Evolutionary conservation across 805 yeast species (phyloP).

Genomic region (Kuraishia cidri): DNA sequence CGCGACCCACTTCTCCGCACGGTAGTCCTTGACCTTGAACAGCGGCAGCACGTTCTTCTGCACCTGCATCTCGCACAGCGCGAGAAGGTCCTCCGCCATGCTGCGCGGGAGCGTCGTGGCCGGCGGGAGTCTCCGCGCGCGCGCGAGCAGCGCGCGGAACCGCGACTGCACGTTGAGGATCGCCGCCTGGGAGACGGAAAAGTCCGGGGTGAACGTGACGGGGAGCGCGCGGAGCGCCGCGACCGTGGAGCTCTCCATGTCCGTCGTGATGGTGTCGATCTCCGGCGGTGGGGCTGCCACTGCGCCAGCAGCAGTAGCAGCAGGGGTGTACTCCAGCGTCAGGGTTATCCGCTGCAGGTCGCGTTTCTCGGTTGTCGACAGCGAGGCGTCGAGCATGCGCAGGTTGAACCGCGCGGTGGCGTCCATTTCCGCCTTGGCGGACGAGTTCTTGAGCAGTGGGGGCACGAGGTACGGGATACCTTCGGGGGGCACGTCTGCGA

Average conservation of each 20-base stretch:
- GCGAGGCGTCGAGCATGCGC: conserved; percentile 3
- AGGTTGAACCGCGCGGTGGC: conserved; percentile 2
- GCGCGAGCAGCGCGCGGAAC: neutral
- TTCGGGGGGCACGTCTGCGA: conserved; percentile 4
- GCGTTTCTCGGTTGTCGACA: conserved; percentile 4
- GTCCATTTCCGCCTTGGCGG: conserved; percentile 3
- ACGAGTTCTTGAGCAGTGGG: conserved; percentile 3
- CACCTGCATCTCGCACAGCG: neutral
- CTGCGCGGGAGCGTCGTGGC: neutral
- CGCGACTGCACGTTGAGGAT: neutral
- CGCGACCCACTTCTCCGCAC: neutral
- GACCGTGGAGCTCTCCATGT: neutral
- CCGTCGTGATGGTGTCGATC: neutral
- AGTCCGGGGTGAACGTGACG: neutral
- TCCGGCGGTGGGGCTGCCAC: conserved; percentile 1
- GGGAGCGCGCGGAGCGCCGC: neutral
- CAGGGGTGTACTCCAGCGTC: conserved; percentile 4
- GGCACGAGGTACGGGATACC: conserved; percentile 7
- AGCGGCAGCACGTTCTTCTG: neutral
- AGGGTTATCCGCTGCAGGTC: conserved; percentile 4
- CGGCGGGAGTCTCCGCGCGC: neutral
- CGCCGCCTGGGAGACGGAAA: neutral
- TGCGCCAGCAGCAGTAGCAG: neutral
- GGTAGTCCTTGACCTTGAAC: neutral
- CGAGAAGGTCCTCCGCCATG: neutral